Base-by-base conservation (phyloP, 352 stramenopile genomes). In the Phytophthora aleatoria region DNA sequence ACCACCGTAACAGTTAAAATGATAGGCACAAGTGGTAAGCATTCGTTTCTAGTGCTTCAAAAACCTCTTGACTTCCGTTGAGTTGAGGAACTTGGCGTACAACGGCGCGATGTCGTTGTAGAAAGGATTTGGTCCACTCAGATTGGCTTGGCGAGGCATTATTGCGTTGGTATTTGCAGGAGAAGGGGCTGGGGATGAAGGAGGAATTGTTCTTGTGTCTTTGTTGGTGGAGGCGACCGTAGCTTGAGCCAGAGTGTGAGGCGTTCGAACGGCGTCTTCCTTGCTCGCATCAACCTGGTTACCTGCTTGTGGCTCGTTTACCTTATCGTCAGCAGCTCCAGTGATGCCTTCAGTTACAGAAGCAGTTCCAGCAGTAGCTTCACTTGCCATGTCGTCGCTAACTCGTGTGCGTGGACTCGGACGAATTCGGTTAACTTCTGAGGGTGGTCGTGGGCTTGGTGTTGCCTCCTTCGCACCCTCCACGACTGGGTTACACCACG, bases 401-500 rank as follows among this genome's bases (percentile, higher is more conserved):
- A 66, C 6, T 57, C 43, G 38, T 49, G 31, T 30, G 5, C 48
- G 57, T 41, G 47, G 57, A 50, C 57, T 57, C 7, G 38, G 30
- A 39, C 55, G 52, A 12, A 42, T 44, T 50, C 43, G n/a, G 24
- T 35, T 44, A 24, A 35, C 9, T 11, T 48, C 15, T 11, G 50
- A 58, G 15, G 49, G 45, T 7, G 64, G 53, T 42, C 39, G 30
- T 15, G 69, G 56, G 30, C 43, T 55, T 48, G 49, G 52, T 20
- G 47, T 26, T 24, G 51, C 30, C 4, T 61, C 45, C 6, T 35
- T 27, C 2, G 48, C 38, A 26, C 39, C 35, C 3, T 69, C 50
- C 2, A 69, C 55, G 2, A 92, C 77, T 9, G 85, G 85, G 33
- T 94, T 91, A 51, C 85, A 94, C 85, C 85, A 92, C n/a, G 85